phyloP scores from a whole-genome alignment of 1,284 basidiomycete genomes.

The Pseudozyma hubeiensis region DNA sequence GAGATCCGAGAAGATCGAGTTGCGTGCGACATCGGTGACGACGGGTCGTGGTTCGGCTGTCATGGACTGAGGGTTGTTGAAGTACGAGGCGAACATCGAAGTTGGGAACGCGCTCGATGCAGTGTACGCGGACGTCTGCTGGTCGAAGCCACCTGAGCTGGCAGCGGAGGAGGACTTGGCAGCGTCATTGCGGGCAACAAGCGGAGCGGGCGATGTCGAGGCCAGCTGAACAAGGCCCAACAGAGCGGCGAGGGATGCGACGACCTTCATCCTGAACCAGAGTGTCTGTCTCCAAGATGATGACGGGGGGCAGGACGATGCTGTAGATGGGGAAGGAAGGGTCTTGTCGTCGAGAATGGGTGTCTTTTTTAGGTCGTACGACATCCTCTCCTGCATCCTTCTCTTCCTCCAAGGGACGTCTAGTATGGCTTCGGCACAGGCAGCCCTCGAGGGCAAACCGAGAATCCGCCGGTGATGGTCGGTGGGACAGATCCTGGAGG shows the following conservation, averaged over 20 bases:
- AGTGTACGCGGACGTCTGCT: conserved; percentile 55
- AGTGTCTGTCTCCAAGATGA: conserved; percentile 5
- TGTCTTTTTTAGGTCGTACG: conserved; percentile 46
- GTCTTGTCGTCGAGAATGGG: neutral
- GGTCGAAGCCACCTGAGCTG: conserved; percentile 8
- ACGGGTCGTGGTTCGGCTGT: conserved; percentile 57
- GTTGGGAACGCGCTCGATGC: conserved; percentile 64
- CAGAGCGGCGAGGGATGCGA: conserved; percentile 22
- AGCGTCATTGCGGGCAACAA: conserved; percentile 13
- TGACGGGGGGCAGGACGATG: neutral
- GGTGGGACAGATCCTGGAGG: conserved; percentile 2
- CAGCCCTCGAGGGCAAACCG: conserved; percentile 7
- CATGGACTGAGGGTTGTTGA: conserved; percentile 44
- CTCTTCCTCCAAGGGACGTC: neutral
- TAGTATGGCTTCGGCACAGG: conserved; percentile 5
- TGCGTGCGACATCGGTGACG: conserved; percentile 54
- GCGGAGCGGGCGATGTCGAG: conserved; percentile 22
- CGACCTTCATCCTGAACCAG: conserved; percentile 40
- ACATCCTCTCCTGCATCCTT: conserved; percentile 18
- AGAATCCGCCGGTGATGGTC: conserved; percentile 1
- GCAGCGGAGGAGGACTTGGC: neutral
- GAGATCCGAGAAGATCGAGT: conserved; percentile 70
- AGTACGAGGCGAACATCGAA: conserved; percentile 58
- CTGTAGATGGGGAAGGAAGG: neutral
- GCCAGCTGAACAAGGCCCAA: conserved; percentile 23